phyloP scores from a whole-genome alignment of 2,329 filamentous ascomycete genomes.

The Cladosporium oxysporum region DNA sequence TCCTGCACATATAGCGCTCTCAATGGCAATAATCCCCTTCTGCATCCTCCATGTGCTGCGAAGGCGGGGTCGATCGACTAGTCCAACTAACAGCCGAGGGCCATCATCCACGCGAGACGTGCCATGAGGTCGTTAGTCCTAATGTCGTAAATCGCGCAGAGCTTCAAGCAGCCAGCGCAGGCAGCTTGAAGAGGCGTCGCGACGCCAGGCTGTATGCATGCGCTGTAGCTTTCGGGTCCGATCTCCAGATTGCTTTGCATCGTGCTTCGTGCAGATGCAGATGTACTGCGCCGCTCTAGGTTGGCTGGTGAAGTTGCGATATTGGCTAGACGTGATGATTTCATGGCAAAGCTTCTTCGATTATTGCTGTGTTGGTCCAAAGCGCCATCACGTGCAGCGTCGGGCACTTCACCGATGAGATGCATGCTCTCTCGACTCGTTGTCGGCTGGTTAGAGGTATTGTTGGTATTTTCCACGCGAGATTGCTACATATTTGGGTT shows the following conservation, averaged over 20 bases:
- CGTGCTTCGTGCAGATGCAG: neutral
- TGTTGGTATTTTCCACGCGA: neutral
- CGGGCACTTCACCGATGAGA: neutral
- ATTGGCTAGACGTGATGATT: neutral
- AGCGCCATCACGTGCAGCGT: neutral
- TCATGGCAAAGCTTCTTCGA: neutral
- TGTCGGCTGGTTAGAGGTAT: neutral
- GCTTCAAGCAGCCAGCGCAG: slow-evolving; percentile 4
- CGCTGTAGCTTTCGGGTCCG: neutral
- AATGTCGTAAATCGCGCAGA: slow-evolving; percentile 18
- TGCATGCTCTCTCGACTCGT: neutral
- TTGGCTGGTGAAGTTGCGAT: neutral
- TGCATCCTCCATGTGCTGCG: neutral
- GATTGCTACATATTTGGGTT: neutral
- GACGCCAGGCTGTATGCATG: neutral
- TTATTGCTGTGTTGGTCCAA: neutral
- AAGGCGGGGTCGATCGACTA: slow-evolving; percentile 10
- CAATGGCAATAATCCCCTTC: neutral
- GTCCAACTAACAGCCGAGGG: slow-evolving; percentile 8
- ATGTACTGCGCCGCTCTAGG: neutral
- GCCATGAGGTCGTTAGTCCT: neutral
- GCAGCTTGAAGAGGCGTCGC: slow-evolving; percentile 9
- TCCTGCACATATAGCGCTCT: neutral
- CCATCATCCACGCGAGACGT: neutral
- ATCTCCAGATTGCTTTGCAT: neutral